These are phyloP conservation scores for Rhodosorus marinus DNA, from an alignment of 23 red algal genomes.

Conservation along the genomic window DNA sequence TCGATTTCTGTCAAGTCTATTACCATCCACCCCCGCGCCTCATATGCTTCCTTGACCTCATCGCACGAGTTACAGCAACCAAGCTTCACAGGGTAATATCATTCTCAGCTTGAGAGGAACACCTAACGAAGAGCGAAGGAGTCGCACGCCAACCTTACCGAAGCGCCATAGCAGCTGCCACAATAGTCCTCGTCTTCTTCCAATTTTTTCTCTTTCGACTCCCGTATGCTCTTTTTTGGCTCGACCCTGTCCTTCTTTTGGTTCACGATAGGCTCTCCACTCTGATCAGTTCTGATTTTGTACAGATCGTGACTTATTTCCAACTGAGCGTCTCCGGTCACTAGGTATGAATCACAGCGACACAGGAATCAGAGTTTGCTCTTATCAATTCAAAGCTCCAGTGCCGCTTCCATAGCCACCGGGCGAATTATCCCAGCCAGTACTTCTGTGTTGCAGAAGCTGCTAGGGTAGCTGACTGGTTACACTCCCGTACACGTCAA, in stretches of 20 bases:
- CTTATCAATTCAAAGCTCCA: too few species aligned
- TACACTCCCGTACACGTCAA: neutral
- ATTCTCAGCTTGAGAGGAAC: neutral
- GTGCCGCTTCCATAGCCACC: too few species aligned
- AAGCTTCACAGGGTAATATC: neutral
- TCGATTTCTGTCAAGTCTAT: slow-evolving; percentile 14
- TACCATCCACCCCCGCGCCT: slow-evolving; percentile 58
- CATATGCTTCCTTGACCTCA: slow-evolving; percentile 43
- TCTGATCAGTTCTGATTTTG: neutral
- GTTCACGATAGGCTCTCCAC: neutral
- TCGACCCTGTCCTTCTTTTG: neutral
- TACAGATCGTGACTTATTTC: neutral
- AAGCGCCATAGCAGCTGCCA: slow-evolving; percentile 4
- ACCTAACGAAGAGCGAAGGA: neutral
- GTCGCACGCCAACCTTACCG: neutral
- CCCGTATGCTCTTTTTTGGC: neutral
- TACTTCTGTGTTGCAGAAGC: too few species aligned
- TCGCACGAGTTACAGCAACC: slow-evolving; percentile 73
- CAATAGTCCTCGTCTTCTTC: neutral
- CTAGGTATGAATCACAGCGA: too few species aligned
- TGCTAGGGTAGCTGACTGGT: neutral
- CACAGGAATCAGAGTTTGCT: too few species aligned
- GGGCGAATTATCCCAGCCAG: too few species aligned
- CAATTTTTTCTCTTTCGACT: too few species aligned
- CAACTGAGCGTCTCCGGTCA: too few species aligned